Evolutionary conservation across 2,329 filamentous ascomycete genomes (phyloP).

Genomic region (Stagonosporopsis chrysanthemi): DNA sequence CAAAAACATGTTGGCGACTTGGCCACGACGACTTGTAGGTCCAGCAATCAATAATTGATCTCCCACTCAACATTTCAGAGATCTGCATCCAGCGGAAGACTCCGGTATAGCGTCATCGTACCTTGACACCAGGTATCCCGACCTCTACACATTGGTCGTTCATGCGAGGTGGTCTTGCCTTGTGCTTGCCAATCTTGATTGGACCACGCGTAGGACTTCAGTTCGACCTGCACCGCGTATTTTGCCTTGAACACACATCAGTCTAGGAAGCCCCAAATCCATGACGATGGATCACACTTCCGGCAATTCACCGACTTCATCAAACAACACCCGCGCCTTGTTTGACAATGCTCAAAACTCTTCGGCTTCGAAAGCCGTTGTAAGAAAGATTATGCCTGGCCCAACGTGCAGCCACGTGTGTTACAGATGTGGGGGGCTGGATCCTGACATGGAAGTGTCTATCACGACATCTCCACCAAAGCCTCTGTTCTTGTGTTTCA

Average conservation of each 20-base stretch:
- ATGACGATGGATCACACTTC: not conserved
- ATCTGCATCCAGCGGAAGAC: slow-evolving; percentile 5
- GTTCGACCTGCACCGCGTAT: not conserved
- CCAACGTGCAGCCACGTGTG: slow-evolving; percentile 2
- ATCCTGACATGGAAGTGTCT: not conserved
- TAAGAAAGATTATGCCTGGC: not conserved
- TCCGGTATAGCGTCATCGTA: not conserved
- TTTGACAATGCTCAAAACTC: not conserved
- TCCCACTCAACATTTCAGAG: not conserved
- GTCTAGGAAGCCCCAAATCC: not conserved
- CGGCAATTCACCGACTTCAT: not conserved
- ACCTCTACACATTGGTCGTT: not conserved
- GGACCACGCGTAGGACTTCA: not conserved
- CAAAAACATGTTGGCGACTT: slow-evolving; percentile 3
- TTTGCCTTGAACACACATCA: not conserved
- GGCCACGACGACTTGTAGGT: not conserved
- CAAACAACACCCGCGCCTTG: not conserved
- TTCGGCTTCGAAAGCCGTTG: not conserved
- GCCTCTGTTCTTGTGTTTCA: slow-evolving; percentile 1
- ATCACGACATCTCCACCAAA: not conserved
- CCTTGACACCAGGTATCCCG: not conserved
- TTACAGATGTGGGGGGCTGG: slow-evolving; percentile 4
- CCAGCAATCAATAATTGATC: slow-evolving; percentile 3
- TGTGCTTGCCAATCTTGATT: not conserved
- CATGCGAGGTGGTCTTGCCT: not conserved